phyloP scores from a whole-genome alignment of 2,329 filamentous ascomycete genomes.

The Apiospora saccharicola region DNA sequence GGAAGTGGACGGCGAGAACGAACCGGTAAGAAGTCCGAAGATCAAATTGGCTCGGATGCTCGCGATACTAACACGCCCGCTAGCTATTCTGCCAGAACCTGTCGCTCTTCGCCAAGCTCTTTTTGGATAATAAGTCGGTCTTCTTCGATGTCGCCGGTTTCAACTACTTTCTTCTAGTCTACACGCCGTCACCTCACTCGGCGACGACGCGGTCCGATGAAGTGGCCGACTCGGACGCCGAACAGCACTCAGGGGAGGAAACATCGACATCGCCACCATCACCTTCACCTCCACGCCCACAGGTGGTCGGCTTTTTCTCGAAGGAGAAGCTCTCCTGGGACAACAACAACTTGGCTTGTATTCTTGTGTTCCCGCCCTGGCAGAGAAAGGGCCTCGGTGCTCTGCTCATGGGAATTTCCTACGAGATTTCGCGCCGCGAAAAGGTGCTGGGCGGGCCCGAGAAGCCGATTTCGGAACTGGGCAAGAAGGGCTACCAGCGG shows the following conservation, averaged over 20 bases:
- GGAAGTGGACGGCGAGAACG: conserved; percentile 89
- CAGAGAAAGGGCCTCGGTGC: conserved; percentile 89
- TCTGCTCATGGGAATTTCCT: conserved; percentile 90
- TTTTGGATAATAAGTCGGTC: conserved; percentile 97
- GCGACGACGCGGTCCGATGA: not conserved
- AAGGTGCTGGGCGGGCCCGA: conserved; percentile 89
- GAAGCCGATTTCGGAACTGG: conserved; percentile 88
- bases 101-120: conserved; percentile 95
- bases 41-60: not conserved
- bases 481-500: conserved; percentile 79
- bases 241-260: conserved; percentile 9
- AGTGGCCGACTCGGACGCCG: not conserved
- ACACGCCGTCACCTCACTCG: conserved; percentile 63
- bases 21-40: conserved; percentile 66
- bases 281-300: conserved; percentile 42
- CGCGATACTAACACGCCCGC: conserved; percentile 28
- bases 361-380: conserved; percentile 94
- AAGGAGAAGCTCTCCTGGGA: conserved; percentile 99
- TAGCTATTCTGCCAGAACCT: conserved; percentile 92
- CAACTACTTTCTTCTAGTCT: conserved; percentile 91
- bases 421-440: conserved; percentile 87
- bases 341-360: conserved; percentile 96
- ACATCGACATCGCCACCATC: conserved; percentile 22
- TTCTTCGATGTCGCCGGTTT: conserved; percentile 97
- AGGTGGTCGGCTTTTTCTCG: conserved; percentile 95